Evolutionary conservation across 2,329 filamentous ascomycete species (phyloP), one percentile per base, ranked within the genome.

Genomic region (Apiospora phragmitis): DNA sequence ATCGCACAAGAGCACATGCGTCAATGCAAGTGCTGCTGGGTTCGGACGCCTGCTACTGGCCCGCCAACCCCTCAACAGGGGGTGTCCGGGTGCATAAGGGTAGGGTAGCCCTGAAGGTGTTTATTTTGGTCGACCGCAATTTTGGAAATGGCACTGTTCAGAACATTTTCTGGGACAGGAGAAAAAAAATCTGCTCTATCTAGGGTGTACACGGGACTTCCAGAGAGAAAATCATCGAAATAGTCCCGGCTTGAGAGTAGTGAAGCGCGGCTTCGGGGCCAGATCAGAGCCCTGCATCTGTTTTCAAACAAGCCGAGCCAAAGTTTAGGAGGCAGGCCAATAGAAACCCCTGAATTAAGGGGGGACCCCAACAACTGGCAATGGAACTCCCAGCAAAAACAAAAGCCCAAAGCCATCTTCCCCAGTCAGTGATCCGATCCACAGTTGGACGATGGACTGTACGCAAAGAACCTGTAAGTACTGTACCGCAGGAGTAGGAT

Each of bases 361-460:
- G 29, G 55, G 55, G 18, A n/a, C 29, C 32, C 38, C 32, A 32
- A 62, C 55, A 62, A 62, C 55, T 62, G 55, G 55, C 55, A 62
- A 62, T 38, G 55, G 55, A 62, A 62, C 32, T 62, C 55, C 35
- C 55, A 35, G 18, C 29, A 21, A 45, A 14, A 45, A 45, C 26
- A 16, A 24, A 16, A 26, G 38, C 8, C 9, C 38, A 41, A 67
- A 67, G 42, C 65, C 65, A 35, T 47, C 65, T 21, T 67, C 65
- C 65, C 65, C 55, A 62, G 55, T 62, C 32, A 62, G 55, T 62
- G 55, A 62, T 38, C 55, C 55, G 55, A 62, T 62, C 55, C 55
- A 62, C 32, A 38, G 47, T 51, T 12, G 9, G n/a, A 51, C 4
- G 18, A n/a, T 3, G 21, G 9, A 62, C 55, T 62, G 55, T 62